Conservation (phyloP, 108 stramenopile species). For the Cylindrotheca fusiformis region DNA sequence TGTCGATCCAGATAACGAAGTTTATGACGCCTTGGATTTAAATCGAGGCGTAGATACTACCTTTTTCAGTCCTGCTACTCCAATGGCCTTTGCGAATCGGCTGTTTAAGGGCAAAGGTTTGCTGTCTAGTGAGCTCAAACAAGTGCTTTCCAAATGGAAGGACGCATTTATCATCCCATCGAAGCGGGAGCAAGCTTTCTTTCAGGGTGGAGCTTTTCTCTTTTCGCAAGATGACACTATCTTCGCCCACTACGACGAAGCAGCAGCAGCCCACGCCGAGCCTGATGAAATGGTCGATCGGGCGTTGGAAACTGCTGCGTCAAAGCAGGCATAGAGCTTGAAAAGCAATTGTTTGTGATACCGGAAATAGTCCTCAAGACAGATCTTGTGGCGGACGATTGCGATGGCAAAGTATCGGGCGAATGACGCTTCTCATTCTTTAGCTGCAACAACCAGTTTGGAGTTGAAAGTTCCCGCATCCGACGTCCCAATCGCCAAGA, state of each 20-base stretch:
- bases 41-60: constrained; percentile 61
- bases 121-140: constrained; percentile 34
- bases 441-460: no score
- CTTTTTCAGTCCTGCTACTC: constrained; percentile 59
- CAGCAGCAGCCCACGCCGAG: constrained; percentile 59
- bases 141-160: constrained; percentile 73
- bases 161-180: constrained; percentile 72
- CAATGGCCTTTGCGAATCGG: constrained; percentile 56
- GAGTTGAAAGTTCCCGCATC: no score
- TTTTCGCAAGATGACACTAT: constrained; percentile 54
- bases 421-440: no score
- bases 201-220: constrained; percentile 74
- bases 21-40: constrained; percentile 50
- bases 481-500: no score
- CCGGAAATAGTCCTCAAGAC: no score
- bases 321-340: neutral
- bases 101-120: constrained; percentile 37
- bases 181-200: constrained; percentile 64
- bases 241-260: constrained; percentile 79
- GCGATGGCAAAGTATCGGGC: no score
- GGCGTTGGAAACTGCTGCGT: constrained; percentile 24
- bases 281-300: constrained; percentile 39
- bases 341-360: no score
- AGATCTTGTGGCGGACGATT: no score
- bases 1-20: constrained; percentile 62